Evolutionary conservation across 1,284 basidiomycete genomes (phyloP), one percentile per base, ranked within the genome.

Genomic region (Trametes hirsuta): DNA sequence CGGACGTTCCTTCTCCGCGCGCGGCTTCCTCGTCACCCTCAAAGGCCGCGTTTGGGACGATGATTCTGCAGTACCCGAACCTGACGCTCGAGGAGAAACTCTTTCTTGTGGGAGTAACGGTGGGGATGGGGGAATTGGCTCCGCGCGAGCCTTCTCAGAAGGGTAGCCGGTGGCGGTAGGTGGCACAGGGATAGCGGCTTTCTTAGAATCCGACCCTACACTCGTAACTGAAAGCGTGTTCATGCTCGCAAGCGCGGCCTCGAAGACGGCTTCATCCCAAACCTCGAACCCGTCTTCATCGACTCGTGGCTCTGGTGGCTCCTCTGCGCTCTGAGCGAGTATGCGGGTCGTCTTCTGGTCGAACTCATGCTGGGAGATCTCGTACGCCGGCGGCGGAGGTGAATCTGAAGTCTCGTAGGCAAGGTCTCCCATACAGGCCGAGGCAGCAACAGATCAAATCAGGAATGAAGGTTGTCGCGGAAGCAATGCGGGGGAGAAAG

Each of bases 261-360:
- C 75, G 63, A 81, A 84, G 8, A 68, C 71, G 39, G 71, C 71
- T 45, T 81, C 81, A 65, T 84, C 78, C 77, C 83, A 84, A 49
- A 75, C 72, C 63, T 82, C 78, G 77, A 80, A 84, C 54, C 77
- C 77, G n/a, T 81, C 79, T 48, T 76, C 75, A 49, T 75, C 63
- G 66, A 72, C 50, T 60, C 53, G 14, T 46, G 53, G 59, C n/a
- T 44, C 59, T 0, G 70, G 66, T 36, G 72, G 69, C 30, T 75
- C 71, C 25, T 71, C 66, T n/a, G 68, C 64, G 39, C 67, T 66
- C 37, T 74, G 64, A 51, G 82, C 74, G 10, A 81, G 57, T 6
- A 79, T 79, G 37, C 74, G 72, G 2, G 77, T 70, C 45, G 81
- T 74, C 71, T 87, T 89, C 47, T 75, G 79, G 70, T 88, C 84